phyloP scores from a whole-genome alignment of 2,329 filamentous ascomycete genomes.

The Bimuria novae-zelandiae region DNA sequence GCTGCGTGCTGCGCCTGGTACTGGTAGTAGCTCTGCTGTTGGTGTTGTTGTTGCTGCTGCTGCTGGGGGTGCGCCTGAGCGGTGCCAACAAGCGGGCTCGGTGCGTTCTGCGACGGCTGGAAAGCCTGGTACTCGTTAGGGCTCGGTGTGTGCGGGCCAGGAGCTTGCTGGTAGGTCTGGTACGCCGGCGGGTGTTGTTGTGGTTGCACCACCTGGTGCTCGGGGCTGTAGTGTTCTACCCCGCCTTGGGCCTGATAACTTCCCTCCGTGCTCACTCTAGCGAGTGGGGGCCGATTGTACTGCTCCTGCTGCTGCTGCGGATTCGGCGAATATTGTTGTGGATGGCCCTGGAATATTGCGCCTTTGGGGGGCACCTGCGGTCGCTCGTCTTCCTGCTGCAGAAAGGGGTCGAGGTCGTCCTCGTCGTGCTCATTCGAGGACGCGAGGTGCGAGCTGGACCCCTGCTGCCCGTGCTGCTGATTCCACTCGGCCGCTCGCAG shows the following conservation, averaged over 20 bases:
- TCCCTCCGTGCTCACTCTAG: slow-evolving; percentile 45
- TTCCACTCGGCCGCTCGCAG: slow-evolving; percentile 28
- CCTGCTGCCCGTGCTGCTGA: slow-evolving; percentile 29
- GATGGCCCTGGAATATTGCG: slow-evolving; percentile 34
- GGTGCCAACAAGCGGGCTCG: slow-evolving; percentile 35
- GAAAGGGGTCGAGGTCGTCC: slow-evolving; percentile 43
- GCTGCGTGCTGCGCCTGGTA: slow-evolving; percentile 36
- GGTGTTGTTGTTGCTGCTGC: slow-evolving; percentile 29
- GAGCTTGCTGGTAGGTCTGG: slow-evolving; percentile 36
- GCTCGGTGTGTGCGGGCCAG: slow-evolving; percentile 25
- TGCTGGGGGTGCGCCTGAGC: slow-evolving; percentile 36
- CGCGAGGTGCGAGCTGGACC: slow-evolving; percentile 41
- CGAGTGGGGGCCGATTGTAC: slow-evolving; percentile 44
- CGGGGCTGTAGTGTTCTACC: slow-evolving; percentile 47
- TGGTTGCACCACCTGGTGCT: slow-evolving; percentile 38
- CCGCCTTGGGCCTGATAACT: slow-evolving; percentile 45
- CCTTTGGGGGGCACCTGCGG: slow-evolving; percentile 46
- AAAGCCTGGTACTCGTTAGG: slow-evolving; percentile 40
- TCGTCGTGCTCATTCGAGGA: slow-evolving; percentile 46
- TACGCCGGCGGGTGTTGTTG: slow-evolving; percentile 37
- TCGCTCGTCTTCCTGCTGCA: slow-evolving; percentile 39
- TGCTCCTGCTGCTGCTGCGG: slow-evolving; percentile 40
- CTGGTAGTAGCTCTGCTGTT: slow-evolving; percentile 38
- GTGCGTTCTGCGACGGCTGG: slow-evolving; percentile 36
- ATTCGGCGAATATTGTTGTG: slow-evolving; percentile 32